phyloP scores from a whole-genome alignment of 176 grass and related monocot genomes.

The Hordeum marinum region DNA sequence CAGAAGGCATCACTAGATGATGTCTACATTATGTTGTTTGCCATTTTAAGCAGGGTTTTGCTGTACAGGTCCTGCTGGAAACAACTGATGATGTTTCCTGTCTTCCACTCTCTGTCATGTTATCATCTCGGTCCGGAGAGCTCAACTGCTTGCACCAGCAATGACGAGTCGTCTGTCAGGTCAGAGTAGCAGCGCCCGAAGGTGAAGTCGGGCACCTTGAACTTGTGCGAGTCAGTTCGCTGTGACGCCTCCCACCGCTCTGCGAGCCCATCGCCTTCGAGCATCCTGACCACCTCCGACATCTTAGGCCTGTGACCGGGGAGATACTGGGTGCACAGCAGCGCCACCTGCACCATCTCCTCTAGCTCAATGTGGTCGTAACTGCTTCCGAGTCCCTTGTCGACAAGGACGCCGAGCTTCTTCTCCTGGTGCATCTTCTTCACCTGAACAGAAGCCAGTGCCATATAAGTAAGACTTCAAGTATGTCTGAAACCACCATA shows the following conservation, averaged over 20 bases:
- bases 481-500: constrained; percentile 1
- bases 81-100: constrained; percentile 16
- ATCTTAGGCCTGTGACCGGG: constrained; percentile 65
- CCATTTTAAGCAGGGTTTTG: constrained; percentile 2
- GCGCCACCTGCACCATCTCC: constrained; percentile 81
- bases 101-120: constrained; percentile 8
- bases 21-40: constrained; percentile 20
- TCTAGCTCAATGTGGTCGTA: constrained; percentile 77
- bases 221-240: constrained; percentile 36
- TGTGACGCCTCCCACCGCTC: constrained; percentile 75
- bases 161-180: constrained; percentile 60
- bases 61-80: constrained; percentile 39
- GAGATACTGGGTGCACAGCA: constrained; percentile 82
- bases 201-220: constrained; percentile 60
- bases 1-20: constrained; percentile 22
- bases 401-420: constrained; percentile 67
- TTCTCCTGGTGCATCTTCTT: constrained; percentile 89
- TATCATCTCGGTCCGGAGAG: constrained; percentile 82
- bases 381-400: constrained; percentile 49
- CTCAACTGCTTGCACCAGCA: constrained; percentile 72
- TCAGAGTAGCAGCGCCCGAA: constrained; percentile 54
- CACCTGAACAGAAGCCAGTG: constrained; percentile 45
- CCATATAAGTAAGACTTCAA: neutral
- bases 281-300: constrained; percentile 83
- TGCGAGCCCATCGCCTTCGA: constrained; percentile 78